Evolutionary conservation across 2,329 filamentous ascomycete genomes (phyloP).

Genomic region (Pestalotiopsis sp.): DNA sequence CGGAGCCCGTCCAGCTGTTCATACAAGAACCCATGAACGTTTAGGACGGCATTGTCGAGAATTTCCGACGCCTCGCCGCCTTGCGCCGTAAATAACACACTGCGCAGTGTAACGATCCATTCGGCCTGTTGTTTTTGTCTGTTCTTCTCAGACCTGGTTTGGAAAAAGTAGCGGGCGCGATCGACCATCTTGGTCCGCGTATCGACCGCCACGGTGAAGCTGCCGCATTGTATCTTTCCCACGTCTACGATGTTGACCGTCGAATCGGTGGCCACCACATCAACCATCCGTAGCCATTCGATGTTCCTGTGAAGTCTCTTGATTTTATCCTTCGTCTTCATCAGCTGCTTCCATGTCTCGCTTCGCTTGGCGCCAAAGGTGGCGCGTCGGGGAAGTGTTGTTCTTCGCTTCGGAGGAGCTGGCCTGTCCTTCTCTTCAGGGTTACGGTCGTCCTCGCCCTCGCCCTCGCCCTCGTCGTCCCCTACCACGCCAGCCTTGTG

Average conservation of each 20-base stretch:
- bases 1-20: slow-evolving; percentile 83
- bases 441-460: slow-evolving; percentile 20
- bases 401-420: slow-evolving; percentile 24
- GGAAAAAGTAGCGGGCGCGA: slow-evolving; percentile 84
- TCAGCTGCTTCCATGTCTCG: slow-evolving; percentile 81
- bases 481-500: slow-evolving; percentile 40
- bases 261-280: slow-evolving; percentile 82
- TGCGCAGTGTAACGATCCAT: slow-evolving; percentile 87
- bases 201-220: slow-evolving; percentile 84
- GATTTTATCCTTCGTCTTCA: slow-evolving; percentile 77
- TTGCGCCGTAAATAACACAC: slow-evolving; percentile 85
- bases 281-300: slow-evolving; percentile 85
- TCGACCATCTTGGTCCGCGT: slow-evolving; percentile 91
- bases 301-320: slow-evolving; percentile 87
- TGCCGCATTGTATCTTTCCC: slow-evolving; percentile 83
- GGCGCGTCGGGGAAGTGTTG: slow-evolving; percentile 30
- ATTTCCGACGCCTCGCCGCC: slow-evolving; percentile 85
- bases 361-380: slow-evolving; percentile 50
- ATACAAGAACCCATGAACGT: slow-evolving; percentile 89
- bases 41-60: slow-evolving; percentile 84
- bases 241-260: slow-evolving; percentile 78
- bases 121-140: slow-evolving; percentile 76
- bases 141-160: slow-evolving; percentile 65
- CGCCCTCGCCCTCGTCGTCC: slow-evolving; percentile 29
- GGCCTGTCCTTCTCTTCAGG: slow-evolving; percentile 18